These are phyloP conservation scores for Lactuca sativa DNA, from an alignment of 129 eudicot genomes.

Conservation along the genomic window DNA sequence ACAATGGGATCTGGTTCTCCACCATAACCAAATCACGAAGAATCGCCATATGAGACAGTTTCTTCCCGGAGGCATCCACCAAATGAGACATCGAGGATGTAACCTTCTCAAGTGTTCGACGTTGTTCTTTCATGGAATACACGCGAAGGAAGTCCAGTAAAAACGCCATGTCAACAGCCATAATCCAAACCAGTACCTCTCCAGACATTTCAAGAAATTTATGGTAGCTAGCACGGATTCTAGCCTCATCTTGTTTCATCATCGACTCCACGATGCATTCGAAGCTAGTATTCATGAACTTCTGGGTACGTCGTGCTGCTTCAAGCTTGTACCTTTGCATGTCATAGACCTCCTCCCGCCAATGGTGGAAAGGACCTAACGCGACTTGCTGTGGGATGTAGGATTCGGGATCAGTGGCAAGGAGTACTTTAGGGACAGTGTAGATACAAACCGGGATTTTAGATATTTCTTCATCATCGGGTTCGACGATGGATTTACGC, in stretches of 20 bases:
- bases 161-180: slow-evolving; percentile 56
- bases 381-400: slow-evolving; percentile 52
- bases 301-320: slow-evolving; percentile 43
- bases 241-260: slow-evolving; percentile 30
- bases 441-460: slow-evolving; percentile 46
- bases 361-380: slow-evolving; percentile 65
- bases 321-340: slow-evolving; percentile 60
- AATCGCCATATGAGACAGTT: slow-evolving; percentile 48
- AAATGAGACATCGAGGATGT: slow-evolving; percentile 45
- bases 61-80: slow-evolving; percentile 42
- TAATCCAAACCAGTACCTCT: slow-evolving; percentile 59
- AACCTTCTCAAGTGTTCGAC: slow-evolving; percentile 9
- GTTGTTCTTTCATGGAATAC: slow-evolving; percentile 34
- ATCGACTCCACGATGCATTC: slow-evolving; percentile 33
- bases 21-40: slow-evolving; percentile 61
- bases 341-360: slow-evolving; percentile 51
- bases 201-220: slow-evolving; percentile 42
- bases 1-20: slow-evolving; percentile 70
- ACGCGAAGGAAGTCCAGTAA: slow-evolving; percentile 51
- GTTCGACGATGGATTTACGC: slow-evolving; percentile 34
- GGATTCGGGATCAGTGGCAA: slow-evolving; percentile 35
- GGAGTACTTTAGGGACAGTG: slow-evolving; percentile 44
- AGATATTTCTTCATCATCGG: slow-evolving; percentile 22
- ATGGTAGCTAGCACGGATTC: slow-evolving; percentile 54
- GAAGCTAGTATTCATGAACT: slow-evolving; percentile 17